These are phyloP conservation scores for Lipomyces starkeyi DNA, from an alignment of 805 yeast species.

Conservation along the genomic window DNA sequence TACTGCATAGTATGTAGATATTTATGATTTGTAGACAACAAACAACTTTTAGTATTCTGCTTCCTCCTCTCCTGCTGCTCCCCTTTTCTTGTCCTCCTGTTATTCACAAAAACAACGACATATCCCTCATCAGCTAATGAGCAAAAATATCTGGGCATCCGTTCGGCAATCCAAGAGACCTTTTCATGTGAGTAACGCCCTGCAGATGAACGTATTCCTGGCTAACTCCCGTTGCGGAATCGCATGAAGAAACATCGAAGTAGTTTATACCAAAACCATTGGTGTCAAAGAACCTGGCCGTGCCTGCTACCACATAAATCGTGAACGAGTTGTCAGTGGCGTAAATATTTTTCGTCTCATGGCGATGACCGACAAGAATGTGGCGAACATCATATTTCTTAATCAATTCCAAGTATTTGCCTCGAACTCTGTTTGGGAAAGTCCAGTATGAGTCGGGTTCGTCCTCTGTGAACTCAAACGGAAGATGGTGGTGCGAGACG, in stretches of 20 bases:
- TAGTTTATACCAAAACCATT: conserved; percentile 12
- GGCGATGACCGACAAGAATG: conserved; percentile 13
- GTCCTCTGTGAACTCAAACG: conserved; percentile 11
- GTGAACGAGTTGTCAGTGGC: conserved; percentile 11
- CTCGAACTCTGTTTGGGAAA: conserved; percentile 12
- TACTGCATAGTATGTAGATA: too few relatives aligned
- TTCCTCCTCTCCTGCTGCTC: too few relatives aligned
- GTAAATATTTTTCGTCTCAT: conserved; percentile 13
- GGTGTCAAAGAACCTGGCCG: conserved; percentile 13
- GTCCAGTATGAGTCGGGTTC: conserved; percentile 13
- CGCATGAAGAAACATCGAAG: neutral
- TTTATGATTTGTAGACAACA: too few relatives aligned
- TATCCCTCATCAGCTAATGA: neutral
- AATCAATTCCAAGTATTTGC: neutral
- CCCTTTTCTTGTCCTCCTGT: too few relatives aligned
- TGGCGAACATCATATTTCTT: conserved; percentile 8
- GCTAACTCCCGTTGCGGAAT: conserved; percentile 6
- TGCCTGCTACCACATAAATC: conserved; percentile 13
- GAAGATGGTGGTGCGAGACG: conserved; percentile 15
- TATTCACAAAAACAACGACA: too few relatives aligned
- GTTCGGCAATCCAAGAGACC: conserved; percentile 9
- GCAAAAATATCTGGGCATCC: conserved; percentile 12
- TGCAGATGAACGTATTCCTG: conserved; percentile 6
- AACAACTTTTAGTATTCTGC: too few relatives aligned
- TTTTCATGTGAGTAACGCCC: conserved; percentile 1